phyloP scores from a whole-genome alignment of 768 basidiomycete species.

The Agaricus subrufescens region DNA sequence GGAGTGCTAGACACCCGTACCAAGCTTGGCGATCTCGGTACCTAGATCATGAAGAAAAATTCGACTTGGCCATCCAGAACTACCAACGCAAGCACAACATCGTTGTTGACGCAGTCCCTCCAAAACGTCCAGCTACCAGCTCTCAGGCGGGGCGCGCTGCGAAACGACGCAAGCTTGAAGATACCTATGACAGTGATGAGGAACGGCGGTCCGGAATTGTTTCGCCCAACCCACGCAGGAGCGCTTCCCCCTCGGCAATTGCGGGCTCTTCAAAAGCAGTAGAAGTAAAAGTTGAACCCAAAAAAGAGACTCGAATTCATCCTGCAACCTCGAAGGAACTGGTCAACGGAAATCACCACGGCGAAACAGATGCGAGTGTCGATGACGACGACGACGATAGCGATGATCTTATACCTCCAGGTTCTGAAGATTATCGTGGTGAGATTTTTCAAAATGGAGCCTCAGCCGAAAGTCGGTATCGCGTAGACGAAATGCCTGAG shows the following conservation, averaged over 20 bases:
- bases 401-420: background rate
- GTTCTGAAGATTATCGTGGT: conserved; percentile 7
- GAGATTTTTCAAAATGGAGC: conserved; percentile 1
- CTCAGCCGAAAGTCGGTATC: background rate
- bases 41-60: conserved; percentile 33
- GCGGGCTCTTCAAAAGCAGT: background rate
- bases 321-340: background rate
- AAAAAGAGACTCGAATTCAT: background rate
- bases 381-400: background rate
- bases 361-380: background rate
- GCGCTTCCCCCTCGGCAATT: background rate
- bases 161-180: conserved; percentile 3
- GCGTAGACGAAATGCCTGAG: background rate
- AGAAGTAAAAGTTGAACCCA: background rate
- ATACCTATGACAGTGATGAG: background rate
- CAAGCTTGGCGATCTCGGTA: conserved; percentile 67
- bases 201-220: background rate
- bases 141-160: background rate
- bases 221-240: background rate
- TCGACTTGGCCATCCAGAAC: conserved; percentile 36
- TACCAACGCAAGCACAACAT: conserved; percentile 23
- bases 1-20: conserved; percentile 49
- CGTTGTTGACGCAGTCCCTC: background rate
- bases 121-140: background rate
- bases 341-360: background rate